Base-by-base conservation (phyloP, 108 stramenopile genomes). In the Pseudonitzschia multiseries region DNA sequence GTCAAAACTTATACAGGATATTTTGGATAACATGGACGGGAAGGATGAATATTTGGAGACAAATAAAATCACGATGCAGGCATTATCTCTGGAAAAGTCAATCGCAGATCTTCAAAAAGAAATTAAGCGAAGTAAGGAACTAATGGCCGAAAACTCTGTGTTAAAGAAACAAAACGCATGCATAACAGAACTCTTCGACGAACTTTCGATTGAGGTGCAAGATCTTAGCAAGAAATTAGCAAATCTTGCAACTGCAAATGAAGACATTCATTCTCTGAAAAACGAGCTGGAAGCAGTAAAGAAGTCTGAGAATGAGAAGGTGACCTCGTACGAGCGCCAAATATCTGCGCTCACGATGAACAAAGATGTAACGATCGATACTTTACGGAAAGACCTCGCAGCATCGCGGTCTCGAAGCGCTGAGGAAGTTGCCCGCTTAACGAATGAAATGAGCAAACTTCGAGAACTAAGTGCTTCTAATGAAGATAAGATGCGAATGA, bases 311-410 rank as follows among this genome's bases (percentile, higher is more conserved):
- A 81, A 83, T 40, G 52, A 64, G 1, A 76, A 74, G 21, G 61
- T 85, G 28, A 79, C 76, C 33, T 31, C 79, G 6, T 88, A 81
- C 61, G 87, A 88, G 65, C 48, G 80, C 50, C 80, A 86, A 36
- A 57, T 86, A 50, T 76, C 77, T 1, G 62, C 84, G 5, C 52
- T 87, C 9, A 76, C 79, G 18, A 65, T 74, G 48, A 71, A 85
- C 32, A 94, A 89, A 70, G 86, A 94, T 68, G 80, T 70, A 2
- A 79, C 80, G 24, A 89, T 94, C 61, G 90, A 91, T 67, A 81
- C 79, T 40, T 87, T 94, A 27, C 74, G 83, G 21, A 87, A 77
- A 62, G 87, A 90, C 33, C 74, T 94, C 0, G 65, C 81, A 0
- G 79, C 77, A 64, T 62, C 74, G 13, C 83, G 87, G 51, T 74